Evolutionary conservation across 345 rosid species (phyloP).

Genomic region (Lagerstroemia speciosa): DNA sequence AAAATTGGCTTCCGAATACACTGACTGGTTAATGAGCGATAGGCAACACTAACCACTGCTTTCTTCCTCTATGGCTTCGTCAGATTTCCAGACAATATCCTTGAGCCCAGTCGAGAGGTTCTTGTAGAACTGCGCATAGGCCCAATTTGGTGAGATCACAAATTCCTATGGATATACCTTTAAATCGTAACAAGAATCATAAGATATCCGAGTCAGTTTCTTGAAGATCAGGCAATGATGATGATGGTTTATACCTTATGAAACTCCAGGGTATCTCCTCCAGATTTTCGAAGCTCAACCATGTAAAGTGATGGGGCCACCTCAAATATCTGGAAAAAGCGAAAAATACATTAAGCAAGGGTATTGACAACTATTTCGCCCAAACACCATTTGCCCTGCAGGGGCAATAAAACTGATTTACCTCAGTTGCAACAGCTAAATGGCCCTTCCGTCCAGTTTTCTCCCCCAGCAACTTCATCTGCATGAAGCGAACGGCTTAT

Average conservation of each 20-base stretch:
- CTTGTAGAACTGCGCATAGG: constrained; percentile 63
- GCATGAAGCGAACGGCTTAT: background rate
- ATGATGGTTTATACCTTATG: constrained; percentile 53
- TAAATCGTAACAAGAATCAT: background rate
- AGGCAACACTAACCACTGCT: constrained; percentile 1
- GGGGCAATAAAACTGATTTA: constrained; percentile 12
- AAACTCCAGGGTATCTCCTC: constrained; percentile 95
- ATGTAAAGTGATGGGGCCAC: constrained; percentile 95
- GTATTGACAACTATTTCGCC: background rate
- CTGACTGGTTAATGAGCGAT: background rate
- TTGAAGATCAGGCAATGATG: background rate
- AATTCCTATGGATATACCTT: background rate
- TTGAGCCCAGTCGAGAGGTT: constrained; percentile 74
- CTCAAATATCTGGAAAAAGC: constrained; percentile 56
- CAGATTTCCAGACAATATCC: constrained; percentile 90
- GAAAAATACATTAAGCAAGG: background rate
- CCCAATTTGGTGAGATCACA: background rate
- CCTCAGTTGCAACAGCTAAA: constrained; percentile 90
- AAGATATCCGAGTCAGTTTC: background rate
- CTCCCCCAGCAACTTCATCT: constrained; percentile 86
- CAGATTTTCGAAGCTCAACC: constrained; percentile 93
- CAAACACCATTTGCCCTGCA: background rate
- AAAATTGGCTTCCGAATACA: background rate
- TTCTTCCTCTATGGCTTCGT: constrained; percentile 44
- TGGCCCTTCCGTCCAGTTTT: constrained; percentile 99